Base-by-base conservation (phyloP, 306 rosid species). In the Cucurbita moschata region DNA sequence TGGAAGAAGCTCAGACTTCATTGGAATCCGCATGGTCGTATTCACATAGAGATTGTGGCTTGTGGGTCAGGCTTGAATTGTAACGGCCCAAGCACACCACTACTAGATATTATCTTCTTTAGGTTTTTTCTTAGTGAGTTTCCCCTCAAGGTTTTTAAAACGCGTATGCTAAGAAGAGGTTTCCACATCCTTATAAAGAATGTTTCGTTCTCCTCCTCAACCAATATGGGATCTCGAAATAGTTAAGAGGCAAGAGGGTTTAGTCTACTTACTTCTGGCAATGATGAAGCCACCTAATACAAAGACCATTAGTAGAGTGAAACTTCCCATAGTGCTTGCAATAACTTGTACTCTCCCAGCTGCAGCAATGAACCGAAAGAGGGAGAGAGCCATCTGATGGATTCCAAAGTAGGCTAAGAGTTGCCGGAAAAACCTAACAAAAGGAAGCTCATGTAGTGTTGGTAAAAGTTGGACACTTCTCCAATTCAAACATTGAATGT, bases 301-400 rank as follows among this genome's bases (percentile, higher is more conserved):
- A 72, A 84, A 85, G 40, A 82, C 59, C 67, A 87, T 10, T 40
- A 79, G 85, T 71, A 76, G 77, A 44, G 81, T 14, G 73, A 85
- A 87, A 70, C 80, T 78, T 39, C 90, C 84, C 35, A 87, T 57
- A 21, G 86, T 81, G 70, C 76, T 81, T 15, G 92, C 84, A 58
- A 81, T 75, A 66, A 87, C 85, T n/a, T 56, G 69, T 58, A 84
- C 67, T 85, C 96, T 85, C 49, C 92, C 90, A 35, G 53, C 30
- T 18, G 83, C 90, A 52, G 82, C 92, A 65, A 89, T 76, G 65
- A 85, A 79, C 38, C 90, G 90, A 26, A 89, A 85, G 50, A 89
- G 80, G 62, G 90, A 85, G 7, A 87, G 65, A 43, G 92, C 85
- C 92, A 85, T 87, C 64, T 87, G 92, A 82, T 89, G 89, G 57